Evolutionary conservation across 2,329 filamentous ascomycete species (phyloP).

Genomic region (Aaosphaeria pasadenensis): DNA sequence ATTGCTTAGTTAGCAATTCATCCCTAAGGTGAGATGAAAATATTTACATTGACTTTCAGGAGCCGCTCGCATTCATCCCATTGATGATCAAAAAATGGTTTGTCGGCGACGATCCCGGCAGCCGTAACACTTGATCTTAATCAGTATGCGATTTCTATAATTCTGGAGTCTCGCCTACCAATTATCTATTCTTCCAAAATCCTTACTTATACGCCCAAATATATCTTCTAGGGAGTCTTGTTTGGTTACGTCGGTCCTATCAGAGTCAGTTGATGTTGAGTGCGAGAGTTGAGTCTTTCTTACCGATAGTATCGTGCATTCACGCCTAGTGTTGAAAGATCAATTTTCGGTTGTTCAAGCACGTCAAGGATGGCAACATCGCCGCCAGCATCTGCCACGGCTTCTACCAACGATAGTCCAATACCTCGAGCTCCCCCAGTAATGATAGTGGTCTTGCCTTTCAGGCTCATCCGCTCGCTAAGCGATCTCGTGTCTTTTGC

Average conservation of each 20-base stretch:
- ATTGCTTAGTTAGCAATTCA: background rate
- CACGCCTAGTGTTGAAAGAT: background rate
- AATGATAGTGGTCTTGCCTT: constrained; percentile 1
- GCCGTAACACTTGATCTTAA: no score
- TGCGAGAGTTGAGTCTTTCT: background rate
- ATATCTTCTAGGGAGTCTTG: background rate
- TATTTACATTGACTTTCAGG: no score
- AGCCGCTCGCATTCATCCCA: no score
- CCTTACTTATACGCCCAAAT: no score
- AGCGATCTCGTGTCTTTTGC: no score
- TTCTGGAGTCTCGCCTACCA: no score
- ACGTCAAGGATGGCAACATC: constrained; percentile 51
- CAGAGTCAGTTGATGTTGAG: no score
- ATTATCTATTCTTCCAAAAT: no score
- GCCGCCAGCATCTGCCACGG: constrained; percentile 50
- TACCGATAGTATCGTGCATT: constrained; percentile 2
- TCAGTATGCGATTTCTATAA: no score
- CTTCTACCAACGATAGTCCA: constrained; percentile 49
- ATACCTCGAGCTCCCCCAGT: constrained; percentile 54
- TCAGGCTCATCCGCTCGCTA: background rate
- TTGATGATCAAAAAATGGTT: no score
- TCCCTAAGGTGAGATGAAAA: background rate
- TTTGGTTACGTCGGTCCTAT: constrained; percentile 4
- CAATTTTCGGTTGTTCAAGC: constrained; percentile 11
- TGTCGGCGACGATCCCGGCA: no score